These are phyloP conservation scores for Sporothrix pseudoabietina DNA, from an alignment of 2,329 filamentous ascomycete species.

Conservation along the genomic window DNA sequence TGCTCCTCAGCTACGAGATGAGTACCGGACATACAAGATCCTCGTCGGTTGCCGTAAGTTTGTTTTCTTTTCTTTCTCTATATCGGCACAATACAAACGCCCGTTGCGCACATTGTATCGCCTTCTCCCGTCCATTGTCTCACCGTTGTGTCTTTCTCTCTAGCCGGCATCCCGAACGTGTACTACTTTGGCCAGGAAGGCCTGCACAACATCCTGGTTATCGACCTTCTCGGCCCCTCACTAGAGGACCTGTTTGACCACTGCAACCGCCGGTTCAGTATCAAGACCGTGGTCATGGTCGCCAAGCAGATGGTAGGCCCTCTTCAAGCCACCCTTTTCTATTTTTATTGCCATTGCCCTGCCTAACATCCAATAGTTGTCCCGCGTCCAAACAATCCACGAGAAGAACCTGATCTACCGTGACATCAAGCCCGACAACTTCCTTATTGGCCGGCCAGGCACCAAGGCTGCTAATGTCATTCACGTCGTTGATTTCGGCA, in stretches of 20 bases:
- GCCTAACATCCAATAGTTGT: conserved; percentile 59
- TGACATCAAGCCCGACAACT: conserved; percentile 99
- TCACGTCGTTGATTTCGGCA: conserved; percentile 97
- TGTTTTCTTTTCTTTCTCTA: background rate
- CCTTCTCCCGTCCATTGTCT: background rate
- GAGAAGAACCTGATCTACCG: conserved; percentile 99
- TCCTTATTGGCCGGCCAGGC: conserved; percentile 88
- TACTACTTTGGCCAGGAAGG: conserved; percentile 99
- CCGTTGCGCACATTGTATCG: background rate
- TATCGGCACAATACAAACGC: background rate
- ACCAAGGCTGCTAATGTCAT: conserved; percentile 97
- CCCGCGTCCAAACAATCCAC: conserved; percentile 89
- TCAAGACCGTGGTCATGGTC: conserved; percentile 99
- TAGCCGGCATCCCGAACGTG: conserved; percentile 97
- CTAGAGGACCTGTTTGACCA: conserved; percentile 97
- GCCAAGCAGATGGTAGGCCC: conserved; percentile 87
- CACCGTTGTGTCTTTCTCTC: conserved; percentile 31
- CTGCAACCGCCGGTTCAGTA: conserved; percentile 90
- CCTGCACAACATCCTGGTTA: conserved; percentile 97
- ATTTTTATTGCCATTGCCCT: background rate
- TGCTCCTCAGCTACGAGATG: conserved; percentile 94
- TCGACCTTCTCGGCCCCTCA: conserved; percentile 91
- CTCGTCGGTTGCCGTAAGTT: conserved; percentile 96
- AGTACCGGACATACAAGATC: conserved; percentile 99
- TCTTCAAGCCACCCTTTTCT: background rate